Conservation (phyloP, 345 rosid species). For the Lenwebbia sp. region DNA sequence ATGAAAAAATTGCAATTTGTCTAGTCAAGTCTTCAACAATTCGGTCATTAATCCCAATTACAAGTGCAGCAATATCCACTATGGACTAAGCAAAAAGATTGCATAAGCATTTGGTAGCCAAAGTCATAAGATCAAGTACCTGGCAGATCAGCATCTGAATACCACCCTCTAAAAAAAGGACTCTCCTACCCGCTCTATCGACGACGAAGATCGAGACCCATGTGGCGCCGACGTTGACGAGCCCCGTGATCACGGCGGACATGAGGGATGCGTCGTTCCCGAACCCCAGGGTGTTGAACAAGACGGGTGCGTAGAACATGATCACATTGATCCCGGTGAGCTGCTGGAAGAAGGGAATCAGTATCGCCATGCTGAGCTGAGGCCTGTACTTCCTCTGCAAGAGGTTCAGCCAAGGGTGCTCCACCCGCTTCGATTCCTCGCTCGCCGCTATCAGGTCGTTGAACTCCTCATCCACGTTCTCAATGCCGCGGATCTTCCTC, state of each 20-base stretch:
- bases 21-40: no score
- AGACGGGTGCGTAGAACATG: constrained; percentile 86
- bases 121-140: constrained; percentile 12
- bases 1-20: no score
- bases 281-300: constrained; percentile 71
- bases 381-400: constrained; percentile 72
- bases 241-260: constrained; percentile 75
- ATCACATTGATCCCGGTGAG: constrained; percentile 77
- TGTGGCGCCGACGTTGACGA: constrained; percentile 49
- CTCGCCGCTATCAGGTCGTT: not conserved
- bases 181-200: constrained; percentile 73
- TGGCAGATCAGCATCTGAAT: constrained; percentile 71
- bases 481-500: not conserved
- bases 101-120: not conserved
- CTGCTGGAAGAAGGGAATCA: constrained; percentile 81
- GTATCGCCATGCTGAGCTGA: constrained; percentile 49
- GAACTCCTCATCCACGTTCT: constrained; percentile 2
- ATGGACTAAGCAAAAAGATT: not conserved
- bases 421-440: not conserved
- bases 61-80: no score
- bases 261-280: constrained; percentile 52
- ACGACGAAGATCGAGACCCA: constrained; percentile 64
- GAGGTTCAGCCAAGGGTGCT: constrained; percentile 30
- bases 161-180: constrained; percentile 73
- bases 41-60: no score